Conservation (phyloP, 768 basidiomycete genomes). For the button mushroom (Agaricus bisporus) region DNA sequence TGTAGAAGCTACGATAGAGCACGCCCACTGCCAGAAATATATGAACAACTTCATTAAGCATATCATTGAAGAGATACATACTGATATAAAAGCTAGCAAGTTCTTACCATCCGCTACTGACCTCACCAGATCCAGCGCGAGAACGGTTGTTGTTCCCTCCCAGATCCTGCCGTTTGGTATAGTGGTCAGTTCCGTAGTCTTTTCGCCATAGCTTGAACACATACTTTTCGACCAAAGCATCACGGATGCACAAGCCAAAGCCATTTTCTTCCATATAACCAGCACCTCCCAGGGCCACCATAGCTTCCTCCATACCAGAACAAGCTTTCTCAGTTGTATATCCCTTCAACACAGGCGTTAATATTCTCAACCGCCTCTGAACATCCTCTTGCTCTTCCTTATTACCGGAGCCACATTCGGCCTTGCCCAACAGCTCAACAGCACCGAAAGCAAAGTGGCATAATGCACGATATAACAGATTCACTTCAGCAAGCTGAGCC, state of each 20-base stretch:
- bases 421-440: constrained; percentile 51
- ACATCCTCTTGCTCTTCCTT: constrained; percentile 39
- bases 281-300: constrained; percentile 68
- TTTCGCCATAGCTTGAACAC: constrained; percentile 3
- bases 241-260: constrained; percentile 62
- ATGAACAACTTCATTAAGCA: constrained; percentile 1
- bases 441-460: constrained; percentile 58
- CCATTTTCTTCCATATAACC: constrained; percentile 84
- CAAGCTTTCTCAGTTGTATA: constrained; percentile 62
- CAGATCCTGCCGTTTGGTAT: constrained; percentile 48
- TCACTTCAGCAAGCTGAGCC: constrained; percentile 53
- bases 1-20: constrained; percentile 33
- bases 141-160: constrained; percentile 70
- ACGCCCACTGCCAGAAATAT: constrained; percentile 45
- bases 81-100: constrained; percentile 42
- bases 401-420: constrained; percentile 40
- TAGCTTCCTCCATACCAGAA: constrained; percentile 65
- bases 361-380: constrained; percentile 44
- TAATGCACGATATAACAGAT: constrained; percentile 59
- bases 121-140: constrained; percentile 61
- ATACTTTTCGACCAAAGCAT: constrained; percentile 66
- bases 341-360: constrained; percentile 68
- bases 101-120: constrained; percentile 40
- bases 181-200: not conserved
- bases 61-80: constrained; percentile 23